Base-by-base conservation (phyloP, 192 early-diverging fungal genomes). In the Cetraspora pellucida region DNA sequence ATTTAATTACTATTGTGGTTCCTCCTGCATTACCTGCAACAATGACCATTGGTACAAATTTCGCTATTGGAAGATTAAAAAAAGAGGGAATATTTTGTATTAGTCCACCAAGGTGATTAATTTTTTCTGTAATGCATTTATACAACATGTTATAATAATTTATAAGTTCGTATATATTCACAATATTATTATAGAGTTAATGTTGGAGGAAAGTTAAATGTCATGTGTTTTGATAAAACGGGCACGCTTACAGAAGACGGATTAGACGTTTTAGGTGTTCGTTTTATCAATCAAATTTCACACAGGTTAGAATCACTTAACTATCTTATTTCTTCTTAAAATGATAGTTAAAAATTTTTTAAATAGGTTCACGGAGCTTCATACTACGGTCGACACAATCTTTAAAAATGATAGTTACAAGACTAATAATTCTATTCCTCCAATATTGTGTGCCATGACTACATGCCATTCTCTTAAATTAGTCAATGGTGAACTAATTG, bases 151-250 rank as follows among this genome's bases (percentile, higher is more conserved):
- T 28, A 49, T 45, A 30, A 30, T 16, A 28, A 25, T 54, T 52
- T 17, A 47, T 10, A 65, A 47, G 10, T 47, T 21, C 50, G 25
- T 19, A 31, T 66, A 50, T 55, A 30, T 54, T 54, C 5, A 19
- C 3, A 54, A 13, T 14, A 54, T 54, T 54, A 54, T 19, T n/a
- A 19, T 11, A 88, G 91, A 19, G 96, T 99, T 59, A 99, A 97
- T 73, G 92, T 98, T 50, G 94, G 95, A 74, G 98, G 98, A 61
- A 97, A 97, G 74, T 84, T 99, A 49, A 92, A 97, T 72, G 91
- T 95, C 44, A 97, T 96, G 90, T 96, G 94, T 77, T 99, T 99
- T 87, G 98, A 99, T 84, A 99, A 99, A 83, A 98, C 97, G 1
- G 97, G 97, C 1, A 99, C 97, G 4, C 81, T 99, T 59, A 98